Conservation (phyloP, 2,329 filamentous ascomycete species). For the Cyanodermella asteris region DNA sequence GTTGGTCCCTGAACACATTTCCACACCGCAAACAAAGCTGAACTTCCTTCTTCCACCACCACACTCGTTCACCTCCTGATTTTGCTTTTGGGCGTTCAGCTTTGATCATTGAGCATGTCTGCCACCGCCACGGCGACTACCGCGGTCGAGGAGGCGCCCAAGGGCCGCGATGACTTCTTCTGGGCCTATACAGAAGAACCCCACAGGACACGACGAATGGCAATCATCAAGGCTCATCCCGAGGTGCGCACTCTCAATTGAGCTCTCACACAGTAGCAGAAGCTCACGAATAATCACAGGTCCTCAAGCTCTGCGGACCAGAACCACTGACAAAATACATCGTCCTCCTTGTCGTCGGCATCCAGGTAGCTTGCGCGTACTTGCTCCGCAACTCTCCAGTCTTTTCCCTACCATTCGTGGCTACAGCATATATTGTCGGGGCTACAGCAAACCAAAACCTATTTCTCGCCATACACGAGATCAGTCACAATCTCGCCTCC, state of each 20-base stretch:
- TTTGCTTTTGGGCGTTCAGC: no score
- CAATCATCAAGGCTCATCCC: constrained; percentile 95
- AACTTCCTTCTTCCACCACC: no score
- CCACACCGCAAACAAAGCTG: no score
- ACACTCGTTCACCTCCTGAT: no score
- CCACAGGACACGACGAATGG: constrained; percentile 69
- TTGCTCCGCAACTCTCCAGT: constrained; percentile 56
- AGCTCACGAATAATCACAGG: constrained; percentile 27
- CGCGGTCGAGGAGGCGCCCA: not conserved
- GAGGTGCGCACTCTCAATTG: constrained; percentile 36
- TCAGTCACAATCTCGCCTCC: constrained; percentile 94
- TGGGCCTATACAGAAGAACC: constrained; percentile 99
- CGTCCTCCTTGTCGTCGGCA: constrained; percentile 58
- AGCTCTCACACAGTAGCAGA: not conserved
- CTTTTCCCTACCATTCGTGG: constrained; percentile 65
- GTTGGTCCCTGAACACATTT: no score
- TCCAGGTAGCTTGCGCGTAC: constrained; percentile 62
- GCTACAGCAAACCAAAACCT: constrained; percentile 96
- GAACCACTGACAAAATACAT: constrained; percentile 92
- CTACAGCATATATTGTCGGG: constrained; percentile 73
- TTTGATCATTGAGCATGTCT: no score
- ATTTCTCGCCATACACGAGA: constrained; percentile 96
- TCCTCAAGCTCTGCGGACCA: constrained; percentile 89
- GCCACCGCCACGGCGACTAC: not conserved
- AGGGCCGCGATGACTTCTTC: constrained; percentile 62